Evolutionary conservation across 164 flowering plant species (phyloP).

Genomic region (Nymphaea thermarum): DNA sequence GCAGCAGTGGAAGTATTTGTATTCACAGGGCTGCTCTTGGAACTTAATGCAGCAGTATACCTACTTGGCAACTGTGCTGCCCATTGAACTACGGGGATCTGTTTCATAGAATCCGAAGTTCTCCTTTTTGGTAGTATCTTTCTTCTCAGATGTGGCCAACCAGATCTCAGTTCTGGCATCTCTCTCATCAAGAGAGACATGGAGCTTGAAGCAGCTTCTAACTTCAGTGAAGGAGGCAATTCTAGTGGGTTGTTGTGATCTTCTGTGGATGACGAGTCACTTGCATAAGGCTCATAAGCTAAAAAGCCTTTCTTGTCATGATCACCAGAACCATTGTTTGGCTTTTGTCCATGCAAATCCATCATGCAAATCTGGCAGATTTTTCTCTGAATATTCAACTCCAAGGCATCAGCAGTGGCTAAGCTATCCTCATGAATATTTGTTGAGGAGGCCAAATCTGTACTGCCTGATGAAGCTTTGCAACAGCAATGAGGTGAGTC

Average conservation of each 20-base stretch:
- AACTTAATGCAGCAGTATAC: constrained; percentile 6
- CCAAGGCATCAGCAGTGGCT: not conserved
- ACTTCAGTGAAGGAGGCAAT: not conserved
- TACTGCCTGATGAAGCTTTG: not conserved
- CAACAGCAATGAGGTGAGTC: not conserved
- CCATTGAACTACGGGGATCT: constrained; percentile 73
- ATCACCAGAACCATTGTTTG: constrained; percentile 25
- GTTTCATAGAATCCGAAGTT: constrained; percentile 11
- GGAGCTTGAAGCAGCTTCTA: not conserved
- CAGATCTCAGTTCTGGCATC: constrained; percentile 45
- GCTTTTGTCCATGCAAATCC: not conserved
- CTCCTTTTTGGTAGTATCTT: constrained; percentile 14
- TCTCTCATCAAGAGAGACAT: not conserved
- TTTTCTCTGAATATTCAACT: constrained; percentile 4
- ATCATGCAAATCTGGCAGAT: constrained; percentile 35
- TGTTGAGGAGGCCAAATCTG: not conserved
- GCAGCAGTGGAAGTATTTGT: not conserved
- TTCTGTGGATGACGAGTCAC: not conserved
- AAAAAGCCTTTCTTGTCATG: constrained; percentile 24
- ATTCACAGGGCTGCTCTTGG: not conserved
- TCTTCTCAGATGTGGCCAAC: constrained; percentile 79
- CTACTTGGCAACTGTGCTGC: constrained; percentile 49
- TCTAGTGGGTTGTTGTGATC: not conserved
- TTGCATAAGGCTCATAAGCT: constrained; percentile 19
- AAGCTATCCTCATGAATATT: not conserved